A percentile compares a stretch with the other conserved stretches of the same genome.
These are phyloP conservation scores for Candida sphagnicola DNA, from an alignment of 805 yeast genomes.

Conservation along the genomic window DNA sequence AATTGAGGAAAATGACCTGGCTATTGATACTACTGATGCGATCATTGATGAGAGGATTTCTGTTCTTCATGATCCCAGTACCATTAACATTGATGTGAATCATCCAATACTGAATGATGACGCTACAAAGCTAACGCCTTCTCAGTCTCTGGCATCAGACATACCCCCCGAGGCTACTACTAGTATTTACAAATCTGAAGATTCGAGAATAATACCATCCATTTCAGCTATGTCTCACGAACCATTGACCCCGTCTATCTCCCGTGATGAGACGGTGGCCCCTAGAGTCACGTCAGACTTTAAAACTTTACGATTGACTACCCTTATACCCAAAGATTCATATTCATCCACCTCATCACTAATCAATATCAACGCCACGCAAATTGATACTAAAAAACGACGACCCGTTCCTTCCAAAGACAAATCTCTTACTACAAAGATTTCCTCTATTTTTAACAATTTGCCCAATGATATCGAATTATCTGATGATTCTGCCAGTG, in stretches of 20 bases:
- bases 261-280: constrained; percentile 2
- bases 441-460: constrained; percentile 39
- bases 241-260: constrained; percentile 1
- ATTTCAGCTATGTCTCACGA: not conserved
- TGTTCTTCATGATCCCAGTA: not conserved
- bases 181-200: not conserved
- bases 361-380: constrained; percentile 21
- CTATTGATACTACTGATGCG: not conserved
- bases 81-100: not conserved
- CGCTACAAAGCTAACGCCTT: not conserved
- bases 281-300: constrained; percentile 35
- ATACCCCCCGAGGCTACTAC: not conserved
- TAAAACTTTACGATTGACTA: constrained; percentile 28
- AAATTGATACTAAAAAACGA: constrained; percentile 1
- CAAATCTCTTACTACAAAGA: constrained; percentile 25
- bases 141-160: not conserved
- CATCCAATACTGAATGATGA: not conserved
- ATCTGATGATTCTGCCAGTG: constrained; percentile 44
- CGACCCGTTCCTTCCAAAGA: constrained; percentile 1
- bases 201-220: not conserved
- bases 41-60: not conserved
- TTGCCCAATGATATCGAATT: constrained; percentile 45
- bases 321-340: constrained; percentile 17
- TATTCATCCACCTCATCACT: constrained; percentile 30
- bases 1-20: not conserved